Base-by-base conservation (phyloP, 2,329 filamentous ascomycete genomes). In the Dactylellina drechsleri region DNA sequence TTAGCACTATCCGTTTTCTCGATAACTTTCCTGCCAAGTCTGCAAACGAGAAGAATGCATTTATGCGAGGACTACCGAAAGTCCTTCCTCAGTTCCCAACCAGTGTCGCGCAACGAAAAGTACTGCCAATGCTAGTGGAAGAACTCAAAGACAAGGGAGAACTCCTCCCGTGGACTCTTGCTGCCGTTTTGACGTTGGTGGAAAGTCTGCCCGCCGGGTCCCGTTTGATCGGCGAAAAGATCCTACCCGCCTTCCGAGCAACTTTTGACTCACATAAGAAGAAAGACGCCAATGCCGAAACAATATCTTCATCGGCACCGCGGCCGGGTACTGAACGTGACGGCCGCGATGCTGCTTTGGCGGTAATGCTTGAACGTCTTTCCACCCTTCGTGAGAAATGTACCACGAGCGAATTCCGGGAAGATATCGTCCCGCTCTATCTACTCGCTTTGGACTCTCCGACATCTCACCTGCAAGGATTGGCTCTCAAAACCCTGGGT, bases 1-100 rank as follows among this genome's bases (percentile, higher is more conserved):
- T 99, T 20, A 97, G 93, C 0, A 97, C 95, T 0, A 97, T 99
- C 76, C 91, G 95, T 12, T 99, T 99, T 80, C 84, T 99, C 26
- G 95, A 99, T 79, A 87, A 90, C 0, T 88, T 99, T 72, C 94
- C 95, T 0, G 92, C 92, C 40, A 99, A 99, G 83, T 97, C 93
- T 0, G 87, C 92, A 0, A 91, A 88, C 76, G 95, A 99, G 80
- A 99, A 99, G 81, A 87, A 90, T 5, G 90, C 93, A 70, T 99
- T 99, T 81, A 88, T 99, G 86, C 89, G 92, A 65, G 95, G 95
- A 0, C 84, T 99, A 8, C 89, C 90, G 78, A 91, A 92, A 62
- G 93, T 99, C 10, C 83, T 99, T 67, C 90, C 92, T 0, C 95
- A 95, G 40, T 99, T 99, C 79, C 95, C 95, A 1, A 92, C 91